These are phyloP conservation scores for Fomitopsis pulvina DNA, from an alignment of 768 basidiomycete species.

Conservation along the genomic window DNA sequence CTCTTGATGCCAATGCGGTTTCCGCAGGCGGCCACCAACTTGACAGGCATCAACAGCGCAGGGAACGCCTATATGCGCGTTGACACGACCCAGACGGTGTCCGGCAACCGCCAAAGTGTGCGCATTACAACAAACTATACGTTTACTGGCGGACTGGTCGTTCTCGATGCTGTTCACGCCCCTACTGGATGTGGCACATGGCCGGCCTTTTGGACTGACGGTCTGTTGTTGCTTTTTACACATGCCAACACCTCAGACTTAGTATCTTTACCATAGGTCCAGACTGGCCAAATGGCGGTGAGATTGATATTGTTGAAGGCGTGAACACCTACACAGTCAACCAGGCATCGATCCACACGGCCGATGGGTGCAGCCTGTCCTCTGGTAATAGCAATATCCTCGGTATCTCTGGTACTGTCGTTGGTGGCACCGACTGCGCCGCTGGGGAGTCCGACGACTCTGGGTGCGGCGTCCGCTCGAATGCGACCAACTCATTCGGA, in stretches of 20 bases:
- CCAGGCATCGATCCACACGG: conserved; percentile 80
- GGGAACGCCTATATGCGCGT: conserved; percentile 86
- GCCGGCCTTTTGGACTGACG: conserved; percentile 47
- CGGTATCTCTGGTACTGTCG: conserved; percentile 53
- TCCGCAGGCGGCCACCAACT: conserved; percentile 33
- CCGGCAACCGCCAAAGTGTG: conserved; percentile 61
- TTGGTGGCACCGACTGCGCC: conserved; percentile 70
- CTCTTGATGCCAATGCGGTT: neutral
- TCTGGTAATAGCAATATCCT: conserved; percentile 40
- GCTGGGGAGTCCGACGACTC: conserved; percentile 62
- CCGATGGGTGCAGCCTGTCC: conserved; percentile 62
- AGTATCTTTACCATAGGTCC: conserved; percentile 29
- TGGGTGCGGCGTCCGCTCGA: conserved; percentile 76
- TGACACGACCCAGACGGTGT: conserved; percentile 72
- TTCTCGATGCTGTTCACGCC: conserved; percentile 86
- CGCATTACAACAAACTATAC: conserved; percentile 62
- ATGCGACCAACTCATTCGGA: conserved; percentile 62
- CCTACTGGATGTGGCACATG: conserved; percentile 86
- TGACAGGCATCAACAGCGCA: conserved; percentile 58
- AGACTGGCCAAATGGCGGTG: conserved; percentile 60
- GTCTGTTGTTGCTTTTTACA: conserved; percentile 14
- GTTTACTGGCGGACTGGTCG: conserved; percentile 62
- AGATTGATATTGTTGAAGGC: conserved; percentile 84
- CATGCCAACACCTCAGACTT: neutral
- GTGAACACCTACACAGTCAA: conserved; percentile 77